A percentile compares a stretch with the other conserved stretches of the same genome.
Conservation (phyloP, 1,139 yeast species). For the Diutina neorugosa region DNA sequence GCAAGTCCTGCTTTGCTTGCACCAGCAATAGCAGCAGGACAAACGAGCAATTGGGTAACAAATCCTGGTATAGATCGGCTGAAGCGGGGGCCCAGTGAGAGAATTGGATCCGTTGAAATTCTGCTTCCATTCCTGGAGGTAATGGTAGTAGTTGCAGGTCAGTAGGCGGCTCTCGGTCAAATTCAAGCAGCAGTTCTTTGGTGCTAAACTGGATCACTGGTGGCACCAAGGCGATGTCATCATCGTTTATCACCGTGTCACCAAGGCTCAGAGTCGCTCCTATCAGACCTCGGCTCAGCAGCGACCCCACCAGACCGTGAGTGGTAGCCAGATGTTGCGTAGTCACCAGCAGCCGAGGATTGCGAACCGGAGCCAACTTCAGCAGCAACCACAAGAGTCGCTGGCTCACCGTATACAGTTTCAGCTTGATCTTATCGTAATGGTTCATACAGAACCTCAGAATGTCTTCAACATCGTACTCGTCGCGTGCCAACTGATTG, state of each 20-base stretch:
- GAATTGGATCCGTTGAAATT: constrained; percentile 1
- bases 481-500: constrained; percentile 3
- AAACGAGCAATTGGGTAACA: constrained; percentile 63
- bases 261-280: neutral
- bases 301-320: neutral
- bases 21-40: constrained; percentile 52
- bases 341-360: neutral
- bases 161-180: neutral
- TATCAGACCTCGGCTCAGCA: neutral
- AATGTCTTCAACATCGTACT: neutral
- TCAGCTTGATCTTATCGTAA: neutral
- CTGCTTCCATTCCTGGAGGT: neutral
- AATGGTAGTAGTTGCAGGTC: neutral
- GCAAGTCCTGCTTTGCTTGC: constrained; percentile 7
- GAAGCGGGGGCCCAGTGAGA: constrained; percentile 8
- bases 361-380: neutral
- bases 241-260: neutral
- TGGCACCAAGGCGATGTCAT: neutral
- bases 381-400: neutral
- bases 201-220: neutral
- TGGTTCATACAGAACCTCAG: neutral
- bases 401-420: neutral
- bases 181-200: constrained; percentile 1
- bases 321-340: neutral
- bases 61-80: constrained; percentile 35